Percentiles rank a stretch among this genome's conserved stretches.
These are phyloP conservation scores for Xylaria sp. DNA, from an alignment of 2,329 filamentous ascomycete genomes.

Conservation along the genomic window DNA sequence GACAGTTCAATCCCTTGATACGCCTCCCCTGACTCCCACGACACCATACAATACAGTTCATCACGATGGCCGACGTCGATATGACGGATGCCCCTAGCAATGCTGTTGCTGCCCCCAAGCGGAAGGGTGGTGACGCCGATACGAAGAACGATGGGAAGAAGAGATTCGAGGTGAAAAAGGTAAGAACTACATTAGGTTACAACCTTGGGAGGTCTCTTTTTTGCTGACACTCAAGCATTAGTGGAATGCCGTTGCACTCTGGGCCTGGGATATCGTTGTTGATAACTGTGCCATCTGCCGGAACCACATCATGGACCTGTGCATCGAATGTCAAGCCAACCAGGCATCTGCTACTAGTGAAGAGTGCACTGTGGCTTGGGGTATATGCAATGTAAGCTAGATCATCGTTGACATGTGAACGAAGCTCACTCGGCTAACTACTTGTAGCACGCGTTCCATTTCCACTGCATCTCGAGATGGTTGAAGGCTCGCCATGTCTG, in stretches of 20 bases:
- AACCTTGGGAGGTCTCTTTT: not conserved
- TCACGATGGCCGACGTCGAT: slow-evolving; percentile 89
- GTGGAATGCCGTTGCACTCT: slow-evolving; percentile 98
- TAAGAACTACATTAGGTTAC: slow-evolving; percentile 52
- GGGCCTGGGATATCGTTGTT: slow-evolving; percentile 99
- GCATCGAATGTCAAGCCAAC: slow-evolving; percentile 98
- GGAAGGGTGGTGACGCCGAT: slow-evolving; percentile 57
- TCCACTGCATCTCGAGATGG: slow-evolving; percentile 99
- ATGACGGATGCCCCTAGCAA: slow-evolving; percentile 85
- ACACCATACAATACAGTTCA: slow-evolving; percentile 2
- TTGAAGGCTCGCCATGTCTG: slow-evolving; percentile 99
- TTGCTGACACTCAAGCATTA: slow-evolving; percentile 52
- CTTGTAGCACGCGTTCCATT: slow-evolving; percentile 94
- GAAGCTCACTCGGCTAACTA: slow-evolving; percentile 49
- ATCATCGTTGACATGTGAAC: not conserved
- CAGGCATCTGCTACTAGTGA: slow-evolving; percentile 97
- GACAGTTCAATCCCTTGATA: slow-evolving; percentile 1
- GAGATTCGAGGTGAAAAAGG: slow-evolving; percentile 99
- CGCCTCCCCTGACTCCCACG: not conserved
- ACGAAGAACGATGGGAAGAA: slow-evolving; percentile 79
- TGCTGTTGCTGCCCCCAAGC: slow-evolving; percentile 63
- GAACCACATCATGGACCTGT: slow-evolving; percentile 99
- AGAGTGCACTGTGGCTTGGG: slow-evolving; percentile 98
- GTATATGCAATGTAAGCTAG: slow-evolving; percentile 93
- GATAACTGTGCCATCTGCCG: slow-evolving; percentile 99